A percentile compares a stretch with the other conserved stretches of the same genome.
phyloP scores from a whole-genome alignment of 208 protist genomes.

The Novymonas esmeraldas region DNA sequence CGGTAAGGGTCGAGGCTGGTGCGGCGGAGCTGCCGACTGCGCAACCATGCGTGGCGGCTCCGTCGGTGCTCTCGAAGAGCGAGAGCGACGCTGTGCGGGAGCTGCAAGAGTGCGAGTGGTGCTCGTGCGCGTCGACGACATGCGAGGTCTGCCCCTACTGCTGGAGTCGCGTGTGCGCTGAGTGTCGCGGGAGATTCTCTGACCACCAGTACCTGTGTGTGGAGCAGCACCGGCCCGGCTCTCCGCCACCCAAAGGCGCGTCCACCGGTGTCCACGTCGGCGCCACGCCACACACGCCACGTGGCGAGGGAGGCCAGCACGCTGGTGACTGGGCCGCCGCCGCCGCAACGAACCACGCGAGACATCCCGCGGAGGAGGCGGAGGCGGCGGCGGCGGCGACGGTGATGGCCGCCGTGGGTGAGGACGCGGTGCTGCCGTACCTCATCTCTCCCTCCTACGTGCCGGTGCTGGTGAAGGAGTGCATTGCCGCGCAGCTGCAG shows the following conservation, averaged over 20 bases:
- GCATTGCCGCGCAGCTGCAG: constrained; percentile 18
- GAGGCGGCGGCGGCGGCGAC: not conserved
- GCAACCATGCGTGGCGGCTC: not conserved
- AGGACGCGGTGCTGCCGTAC: constrained; percentile 29
- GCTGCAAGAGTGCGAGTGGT: constrained; percentile 53
- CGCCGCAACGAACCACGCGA: too few species aligned
- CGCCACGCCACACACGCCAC: not conserved
- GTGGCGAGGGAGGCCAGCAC: not conserved
- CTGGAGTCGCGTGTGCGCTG: constrained; percentile 38
- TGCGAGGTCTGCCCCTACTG: constrained; percentile 48
- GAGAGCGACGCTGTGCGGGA: constrained; percentile 22
- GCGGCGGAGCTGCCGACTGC: too few species aligned
- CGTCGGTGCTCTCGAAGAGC: not conserved
- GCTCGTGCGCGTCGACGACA: constrained; percentile 26
- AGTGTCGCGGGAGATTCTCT: constrained; percentile 48
- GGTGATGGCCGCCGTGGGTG: not conserved
- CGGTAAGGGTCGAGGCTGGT: too few species aligned
- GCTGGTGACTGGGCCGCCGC: too few species aligned
- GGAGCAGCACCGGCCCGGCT: constrained; percentile 11
- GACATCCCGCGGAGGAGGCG: not conserved
- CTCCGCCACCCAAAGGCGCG: constrained; percentile 7
- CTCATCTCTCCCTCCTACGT: constrained; percentile 27
- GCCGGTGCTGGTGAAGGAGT: constrained; percentile 24
- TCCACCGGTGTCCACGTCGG: not conserved
- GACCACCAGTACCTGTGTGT: constrained; percentile 50